A percentile compares a stretch with the other conserved stretches of the same genome.
Conservation (phyloP, 1,284 basidiomycete species). For the Ustilago lituana region DNA sequence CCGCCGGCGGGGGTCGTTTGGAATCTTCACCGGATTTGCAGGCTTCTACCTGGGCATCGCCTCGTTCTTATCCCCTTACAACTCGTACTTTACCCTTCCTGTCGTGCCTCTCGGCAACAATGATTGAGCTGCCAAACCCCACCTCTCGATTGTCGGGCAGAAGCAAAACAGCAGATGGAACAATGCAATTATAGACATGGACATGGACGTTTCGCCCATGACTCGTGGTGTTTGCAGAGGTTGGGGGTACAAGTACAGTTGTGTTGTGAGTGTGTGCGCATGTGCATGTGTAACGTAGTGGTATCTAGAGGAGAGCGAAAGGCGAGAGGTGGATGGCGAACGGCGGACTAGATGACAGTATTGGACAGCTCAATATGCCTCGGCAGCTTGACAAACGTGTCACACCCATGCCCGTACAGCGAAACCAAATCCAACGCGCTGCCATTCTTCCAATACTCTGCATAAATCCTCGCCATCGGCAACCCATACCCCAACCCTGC, state of each 20-base stretch:
- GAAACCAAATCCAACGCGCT: slow-evolving; percentile 31
- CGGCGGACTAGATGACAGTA: slow-evolving; percentile 45
- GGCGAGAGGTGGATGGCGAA: too few relatives aligned
- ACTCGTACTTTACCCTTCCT: slow-evolving; percentile 54
- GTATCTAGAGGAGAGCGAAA: too few relatives aligned
- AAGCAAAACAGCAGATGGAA: too few relatives aligned
- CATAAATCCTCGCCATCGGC: slow-evolving; percentile 84
- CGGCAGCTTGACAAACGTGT: slow-evolving; percentile 58
- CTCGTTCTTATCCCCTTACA: slow-evolving; percentile 18
- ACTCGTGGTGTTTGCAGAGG: too few relatives aligned
- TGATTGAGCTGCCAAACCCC: too few relatives aligned
- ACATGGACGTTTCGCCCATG: too few relatives aligned
- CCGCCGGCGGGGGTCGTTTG: slow-evolving; percentile 50
- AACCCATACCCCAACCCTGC: slow-evolving; percentile 77
- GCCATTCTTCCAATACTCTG: slow-evolving; percentile 68
- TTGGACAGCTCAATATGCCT: slow-evolving; percentile 52
- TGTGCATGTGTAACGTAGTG: too few relatives aligned
- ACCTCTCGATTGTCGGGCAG: too few relatives aligned
- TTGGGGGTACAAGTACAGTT: too few relatives aligned
- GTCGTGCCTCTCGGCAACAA: slow-evolving; percentile 17
- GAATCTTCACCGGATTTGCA: slow-evolving; percentile 47
- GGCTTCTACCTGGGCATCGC: slow-evolving; percentile 53
- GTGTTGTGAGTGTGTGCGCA: too few relatives aligned
- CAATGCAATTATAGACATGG: too few relatives aligned
- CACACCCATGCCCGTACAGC: slow-evolving; percentile 53